phyloP scores from a whole-genome alignment of 148 eudicot species.

The Rhododendron henanense region DNA sequence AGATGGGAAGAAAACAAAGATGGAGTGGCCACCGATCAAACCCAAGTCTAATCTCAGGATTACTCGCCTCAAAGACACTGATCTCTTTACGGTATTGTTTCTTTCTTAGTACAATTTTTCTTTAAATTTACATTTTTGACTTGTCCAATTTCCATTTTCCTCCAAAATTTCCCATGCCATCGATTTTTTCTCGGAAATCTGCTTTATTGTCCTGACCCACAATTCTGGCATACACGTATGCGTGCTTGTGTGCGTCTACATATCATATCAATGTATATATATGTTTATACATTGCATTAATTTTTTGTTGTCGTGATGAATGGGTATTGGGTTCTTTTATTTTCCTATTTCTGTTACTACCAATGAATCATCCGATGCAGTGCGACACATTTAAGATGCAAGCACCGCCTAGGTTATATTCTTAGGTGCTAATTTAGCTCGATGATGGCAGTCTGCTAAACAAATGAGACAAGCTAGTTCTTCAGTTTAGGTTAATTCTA shows the following conservation, averaged over 20 bases:
- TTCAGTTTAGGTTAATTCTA: background rate
- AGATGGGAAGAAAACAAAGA: conserved; percentile 34
- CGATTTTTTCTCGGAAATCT: background rate
- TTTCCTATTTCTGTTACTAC: background rate
- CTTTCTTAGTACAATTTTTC: background rate
- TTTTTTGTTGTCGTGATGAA: background rate
- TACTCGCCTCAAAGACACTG: conserved; percentile 54
- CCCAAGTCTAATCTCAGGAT: conserved; percentile 55
- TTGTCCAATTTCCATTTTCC: background rate
- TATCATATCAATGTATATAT: background rate
- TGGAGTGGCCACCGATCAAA: conserved; percentile 64
- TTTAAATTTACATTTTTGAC: background rate
- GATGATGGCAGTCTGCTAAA: background rate
- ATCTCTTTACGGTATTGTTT: conserved; percentile 63
- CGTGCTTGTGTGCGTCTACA: background rate
- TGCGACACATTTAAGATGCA: background rate
- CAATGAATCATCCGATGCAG: background rate
- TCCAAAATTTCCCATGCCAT: background rate
- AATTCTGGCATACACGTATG: background rate
- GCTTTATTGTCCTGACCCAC: background rate
- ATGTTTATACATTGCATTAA: background rate
- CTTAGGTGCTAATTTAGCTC: background rate
- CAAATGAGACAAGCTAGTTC: background rate
- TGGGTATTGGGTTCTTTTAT: background rate
- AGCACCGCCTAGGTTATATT: background rate